Evolutionary conservation across 75 land plant species (phyloP), one percentile per base, ranked within the genome.

Genomic region (Chamaecyparis obtusa): DNA sequence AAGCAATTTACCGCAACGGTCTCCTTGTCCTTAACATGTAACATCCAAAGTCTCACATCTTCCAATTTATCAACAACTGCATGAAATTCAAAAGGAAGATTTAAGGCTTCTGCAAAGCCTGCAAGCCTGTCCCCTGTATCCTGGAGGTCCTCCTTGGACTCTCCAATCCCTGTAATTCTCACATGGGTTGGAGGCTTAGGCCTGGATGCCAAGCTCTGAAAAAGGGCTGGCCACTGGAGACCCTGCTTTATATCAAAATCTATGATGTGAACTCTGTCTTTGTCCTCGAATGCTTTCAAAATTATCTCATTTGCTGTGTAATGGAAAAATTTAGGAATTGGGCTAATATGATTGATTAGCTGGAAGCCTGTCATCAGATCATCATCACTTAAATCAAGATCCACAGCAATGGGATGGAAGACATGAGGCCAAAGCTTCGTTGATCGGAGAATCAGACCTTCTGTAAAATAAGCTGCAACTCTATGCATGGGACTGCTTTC

Each of bases 181-280:
- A 98, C 92, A 72, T 95, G 98, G 83, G 87, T 89, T 2, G 99
- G 99, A 48, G 98, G 96, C 9, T 89, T 91, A 6, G 91, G 87
- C 89, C 98, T 90, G 19, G 90, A 83, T 24, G 96, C 98, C 56
- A 97, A 87, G 85, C 94, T 92, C 87, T 97, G 96, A 81, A 97
- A 94, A 81, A 97, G 87, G 17, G 94, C 90, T 33, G 99, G 98
- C 99, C 99, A 97, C 80, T 97, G 99, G 36, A 97, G 95, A 33
- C 99, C 99, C 90, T 97, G 98, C 92, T 96, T 95, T 86, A 97
- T 92, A 87, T 96, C 99, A 43, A 97, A 94, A 89, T 97, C 99
- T 24, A 97, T 95, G 32, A 97, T 94, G 85, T 97, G 99, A 81
- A 97, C 94, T 57, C 90, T 89, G 85, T 95, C 95, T 48, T 93